A percentile compares a stretch with the other conserved stretches of the same genome.
Evolutionary conservation across 148 eudicot genomes (phyloP).

Genomic region (Rhododendron simsii): DNA sequence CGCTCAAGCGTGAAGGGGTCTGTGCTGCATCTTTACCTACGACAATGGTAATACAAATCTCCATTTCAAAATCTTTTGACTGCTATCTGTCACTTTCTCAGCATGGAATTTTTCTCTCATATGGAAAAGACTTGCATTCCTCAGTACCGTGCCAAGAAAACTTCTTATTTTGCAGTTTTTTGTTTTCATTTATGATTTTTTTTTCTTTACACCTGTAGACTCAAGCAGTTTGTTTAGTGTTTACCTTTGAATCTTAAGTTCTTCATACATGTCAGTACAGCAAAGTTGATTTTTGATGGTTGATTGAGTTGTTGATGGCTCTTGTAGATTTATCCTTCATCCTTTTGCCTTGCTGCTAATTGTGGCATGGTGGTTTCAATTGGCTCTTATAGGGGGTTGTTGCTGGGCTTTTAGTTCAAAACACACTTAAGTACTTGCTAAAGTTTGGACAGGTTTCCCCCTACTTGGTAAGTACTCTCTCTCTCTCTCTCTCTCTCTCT

Average conservation of each 20-base stretch:
- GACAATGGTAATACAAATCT: constrained; percentile 68
- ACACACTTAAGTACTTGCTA: constrained; percentile 84
- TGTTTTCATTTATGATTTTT: neutral
- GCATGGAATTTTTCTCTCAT: neutral
- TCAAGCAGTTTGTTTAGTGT: neutral
- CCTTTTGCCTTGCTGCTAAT: constrained; percentile 2
- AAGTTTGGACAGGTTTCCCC: constrained; percentile 80
- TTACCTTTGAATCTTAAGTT: neutral
- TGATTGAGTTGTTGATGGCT: neutral
- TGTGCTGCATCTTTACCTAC: constrained; percentile 99
- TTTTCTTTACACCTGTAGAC: neutral
- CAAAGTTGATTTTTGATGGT: neutral
- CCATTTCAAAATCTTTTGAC: neutral
- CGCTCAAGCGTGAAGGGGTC: constrained; percentile 95
- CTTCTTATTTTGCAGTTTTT: neutral
- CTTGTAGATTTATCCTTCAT: neutral
- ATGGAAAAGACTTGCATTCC: neutral
- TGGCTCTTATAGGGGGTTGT: constrained; percentile 72
- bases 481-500: neutral
- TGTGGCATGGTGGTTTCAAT: constrained; percentile 8
- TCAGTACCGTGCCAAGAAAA: neutral
- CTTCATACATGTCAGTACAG: neutral
- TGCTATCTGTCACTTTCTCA: neutral
- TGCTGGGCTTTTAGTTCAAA: constrained; percentile 94
- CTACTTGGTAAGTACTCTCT: constrained; percentile 55